Conservation (phyloP, 2,329 filamentous ascomycete genomes). For the Dactylellina cionopaga region DNA sequence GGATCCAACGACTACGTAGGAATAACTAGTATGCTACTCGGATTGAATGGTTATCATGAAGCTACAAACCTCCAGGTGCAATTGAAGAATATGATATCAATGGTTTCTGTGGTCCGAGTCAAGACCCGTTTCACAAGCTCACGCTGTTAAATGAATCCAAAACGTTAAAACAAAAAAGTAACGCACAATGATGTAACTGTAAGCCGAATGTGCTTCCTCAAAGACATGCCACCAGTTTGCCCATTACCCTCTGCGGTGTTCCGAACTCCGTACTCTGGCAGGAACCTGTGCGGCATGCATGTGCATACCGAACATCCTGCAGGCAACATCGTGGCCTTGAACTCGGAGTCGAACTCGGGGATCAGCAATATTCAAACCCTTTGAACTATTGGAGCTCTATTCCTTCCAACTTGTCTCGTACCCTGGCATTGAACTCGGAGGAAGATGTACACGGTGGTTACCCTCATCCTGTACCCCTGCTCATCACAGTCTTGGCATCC, state of each 20-base stretch:
- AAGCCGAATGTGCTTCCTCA: neutral
- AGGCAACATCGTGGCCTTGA: neutral
- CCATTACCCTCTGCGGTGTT: no score
- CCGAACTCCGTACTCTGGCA: constrained; percentile 38
- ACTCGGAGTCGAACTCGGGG: constrained; percentile 48
- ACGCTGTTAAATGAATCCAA: no score
- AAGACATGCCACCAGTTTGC: neutral
- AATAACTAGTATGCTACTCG: no score
- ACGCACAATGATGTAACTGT: constrained; percentile 40
- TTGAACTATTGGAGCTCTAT: neutral
- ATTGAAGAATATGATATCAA: no score
- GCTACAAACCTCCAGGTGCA: no score
- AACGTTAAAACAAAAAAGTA: neutral
- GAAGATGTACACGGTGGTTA: neutral
- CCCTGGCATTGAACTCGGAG: no score
- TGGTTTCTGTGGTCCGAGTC: no score
- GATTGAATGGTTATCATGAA: no score
- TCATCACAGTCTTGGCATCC: constrained; percentile 8
- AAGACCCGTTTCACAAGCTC: no score
- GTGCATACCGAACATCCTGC: neutral
- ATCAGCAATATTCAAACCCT: constrained; percentile 15
- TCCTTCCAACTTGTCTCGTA: constrained; percentile 1
- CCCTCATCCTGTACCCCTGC: neutral
- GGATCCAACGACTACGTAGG: no score
- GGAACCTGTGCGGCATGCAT: no score